Conservation (phyloP, 495 filamentous ascomycete genomes). For the Hypoxylon rickii region DNA sequence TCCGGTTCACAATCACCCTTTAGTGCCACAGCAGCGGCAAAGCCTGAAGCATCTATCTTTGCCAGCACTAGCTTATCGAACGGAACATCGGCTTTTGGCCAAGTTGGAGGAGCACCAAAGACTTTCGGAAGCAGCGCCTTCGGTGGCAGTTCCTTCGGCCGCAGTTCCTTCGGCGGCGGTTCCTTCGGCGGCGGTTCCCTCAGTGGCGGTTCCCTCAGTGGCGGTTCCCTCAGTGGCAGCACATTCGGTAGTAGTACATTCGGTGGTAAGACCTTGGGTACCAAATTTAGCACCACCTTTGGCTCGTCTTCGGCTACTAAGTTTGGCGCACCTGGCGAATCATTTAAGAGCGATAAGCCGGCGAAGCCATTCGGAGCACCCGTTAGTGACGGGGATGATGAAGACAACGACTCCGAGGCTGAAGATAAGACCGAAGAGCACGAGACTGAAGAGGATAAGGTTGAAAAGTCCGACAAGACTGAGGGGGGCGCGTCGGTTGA, state of each 20-base stretch:
- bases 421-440: constrained; percentile 55
- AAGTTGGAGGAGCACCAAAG: constrained; percentile 19
- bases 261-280: too few species aligned
- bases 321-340: constrained; percentile 68
- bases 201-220: constrained; percentile 43
- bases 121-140: constrained; percentile 43
- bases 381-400: constrained; percentile 62
- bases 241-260: constrained; percentile 42
- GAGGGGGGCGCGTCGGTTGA: constrained; percentile 43
- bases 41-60: constrained; percentile 27
- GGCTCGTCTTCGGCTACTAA: constrained; percentile 61
- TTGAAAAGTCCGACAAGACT: constrained; percentile 17
- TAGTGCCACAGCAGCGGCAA: not conserved
- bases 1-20: constrained; percentile 31
- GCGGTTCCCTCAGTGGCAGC: constrained; percentile 43
- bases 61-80: constrained; percentile 24
- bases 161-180: too few species aligned
- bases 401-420: constrained; percentile 43
- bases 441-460: constrained; percentile 44
- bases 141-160: constrained; percentile 42
- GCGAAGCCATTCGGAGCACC: constrained; percentile 74
- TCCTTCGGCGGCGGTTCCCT: too few species aligned
- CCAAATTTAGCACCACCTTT: too few species aligned
- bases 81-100: constrained; percentile 31
- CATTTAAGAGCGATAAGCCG: constrained; percentile 61